Conservation (phyloP, 305 asterid genomes). For the Rubia tinctorum region DNA sequence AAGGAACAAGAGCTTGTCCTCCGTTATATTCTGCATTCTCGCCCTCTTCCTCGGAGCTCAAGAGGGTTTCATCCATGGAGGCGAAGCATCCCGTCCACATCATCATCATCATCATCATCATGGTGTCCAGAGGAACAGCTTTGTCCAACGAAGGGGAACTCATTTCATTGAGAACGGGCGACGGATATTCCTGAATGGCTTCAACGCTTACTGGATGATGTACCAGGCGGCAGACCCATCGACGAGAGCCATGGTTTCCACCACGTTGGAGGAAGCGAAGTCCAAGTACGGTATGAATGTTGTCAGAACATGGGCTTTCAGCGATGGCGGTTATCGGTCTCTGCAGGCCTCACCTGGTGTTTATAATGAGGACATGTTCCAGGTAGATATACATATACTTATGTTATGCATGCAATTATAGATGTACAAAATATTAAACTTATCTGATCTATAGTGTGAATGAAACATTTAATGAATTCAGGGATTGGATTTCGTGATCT, state of each 20-base stretch:
- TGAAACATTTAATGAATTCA: conserved; percentile 7
- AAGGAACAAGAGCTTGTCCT: not conserved
- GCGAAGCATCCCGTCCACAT: not conserved
- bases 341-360: conserved; percentile 42
- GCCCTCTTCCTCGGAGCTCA: conserved; percentile 4
- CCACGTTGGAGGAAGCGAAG: conserved; percentile 46
- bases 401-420: not conserved
- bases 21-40: not conserved
- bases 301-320: conserved; percentile 62
- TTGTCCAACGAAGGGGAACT: conserved; percentile 8
- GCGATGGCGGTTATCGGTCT: conserved; percentile 48
- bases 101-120: no score
- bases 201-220: conserved; percentile 66
- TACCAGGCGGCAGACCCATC: conserved; percentile 46
- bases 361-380: conserved; percentile 46
- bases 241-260: conserved; percentile 34
- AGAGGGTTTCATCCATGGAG: not conserved
- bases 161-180: conserved; percentile 39
- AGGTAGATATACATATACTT: conserved; percentile 19
- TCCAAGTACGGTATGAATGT: conserved; percentile 48
- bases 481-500: conserved; percentile 55
- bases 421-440: not conserved
- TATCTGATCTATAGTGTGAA: not conserved
- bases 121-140: not conserved
- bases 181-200: conserved; percentile 48